A percentile compares a stretch with the other conserved stretches of the same genome.
These are phyloP conservation scores for Lophiotrema nucula DNA, from an alignment of 495 filamentous ascomycete species.

Conservation along the genomic window DNA sequence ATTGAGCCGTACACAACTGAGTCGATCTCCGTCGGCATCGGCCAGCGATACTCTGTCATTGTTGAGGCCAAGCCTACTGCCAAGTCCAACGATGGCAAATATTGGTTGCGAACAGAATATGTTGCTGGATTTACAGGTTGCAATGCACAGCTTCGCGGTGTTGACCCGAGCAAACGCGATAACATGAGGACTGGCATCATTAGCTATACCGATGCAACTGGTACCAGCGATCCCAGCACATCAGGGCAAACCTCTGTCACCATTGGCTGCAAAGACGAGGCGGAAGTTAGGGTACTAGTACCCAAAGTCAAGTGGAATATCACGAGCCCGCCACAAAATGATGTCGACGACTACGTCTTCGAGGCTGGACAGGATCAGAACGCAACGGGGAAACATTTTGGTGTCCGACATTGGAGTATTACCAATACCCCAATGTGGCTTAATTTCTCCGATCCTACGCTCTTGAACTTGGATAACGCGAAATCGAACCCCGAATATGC, in stretches of 20 bases:
- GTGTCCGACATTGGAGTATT: conserved; percentile 21
- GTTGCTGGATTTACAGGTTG: conserved; percentile 3
- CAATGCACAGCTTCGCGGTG: background rate
- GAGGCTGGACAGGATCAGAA: conserved; percentile 15
- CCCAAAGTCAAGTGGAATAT: conserved; percentile 32
- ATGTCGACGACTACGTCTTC: conserved; percentile 16
- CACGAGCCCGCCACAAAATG: conserved; percentile 15
- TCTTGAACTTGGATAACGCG: conserved; percentile 26
- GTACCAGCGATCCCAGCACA: conserved; percentile 8
- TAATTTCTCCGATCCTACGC: conserved; percentile 30
- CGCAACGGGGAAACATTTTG: background rate
- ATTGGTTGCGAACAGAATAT: conserved; percentile 43
- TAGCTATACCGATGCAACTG: conserved; percentile 20
- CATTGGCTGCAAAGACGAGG: conserved; percentile 24
- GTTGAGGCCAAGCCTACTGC: conserved; percentile 38
- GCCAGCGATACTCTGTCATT: conserved; percentile 43
- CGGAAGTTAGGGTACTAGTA: background rate
- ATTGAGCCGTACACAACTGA: conserved; percentile 26
- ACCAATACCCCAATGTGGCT: conserved; percentile 27
- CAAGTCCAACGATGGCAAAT: conserved; percentile 30
- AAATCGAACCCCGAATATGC: conserved; percentile 24
- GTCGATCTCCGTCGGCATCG: conserved; percentile 24
- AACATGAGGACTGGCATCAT: conserved; percentile 18
- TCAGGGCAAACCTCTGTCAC: background rate
- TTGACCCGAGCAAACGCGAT: background rate